Evolutionary conservation across 768 basidiomycete species (phyloP).

Genomic region (Auriscalpium orientale): DNA sequence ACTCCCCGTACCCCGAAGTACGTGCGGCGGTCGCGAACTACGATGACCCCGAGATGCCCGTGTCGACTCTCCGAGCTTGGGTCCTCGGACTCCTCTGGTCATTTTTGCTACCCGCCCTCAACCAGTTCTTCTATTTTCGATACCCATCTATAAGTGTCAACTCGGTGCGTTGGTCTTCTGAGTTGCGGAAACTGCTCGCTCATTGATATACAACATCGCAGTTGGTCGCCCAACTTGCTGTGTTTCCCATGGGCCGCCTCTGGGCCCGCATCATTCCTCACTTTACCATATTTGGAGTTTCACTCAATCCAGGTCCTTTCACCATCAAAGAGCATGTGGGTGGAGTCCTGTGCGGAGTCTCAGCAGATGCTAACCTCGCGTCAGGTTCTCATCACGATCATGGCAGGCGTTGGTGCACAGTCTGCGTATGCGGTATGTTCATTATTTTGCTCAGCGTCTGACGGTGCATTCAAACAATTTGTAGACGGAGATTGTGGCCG

Average conservation of each 20-base stretch:
- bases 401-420: slow-evolving; percentile 29
- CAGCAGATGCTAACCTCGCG: not conserved
- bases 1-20: slow-evolving; percentile 24
- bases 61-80: slow-evolving; percentile 35
- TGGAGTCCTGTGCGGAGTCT: not conserved
- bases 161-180: slow-evolving; percentile 1
- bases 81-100: slow-evolving; percentile 47
- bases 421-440: slow-evolving; percentile 32
- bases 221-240: slow-evolving; percentile 62
- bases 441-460: slow-evolving; percentile 6
- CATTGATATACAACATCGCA: slow-evolving; percentile 19
- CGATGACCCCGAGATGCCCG: slow-evolving; percentile 54
- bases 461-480: slow-evolving; percentile 11
- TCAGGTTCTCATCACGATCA: slow-evolving; percentile 30
- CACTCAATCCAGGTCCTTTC: slow-evolving; percentile 68
- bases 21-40: slow-evolving; percentile 55
- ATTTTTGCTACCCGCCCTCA: slow-evolving; percentile 47
- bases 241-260: slow-evolving; percentile 56
- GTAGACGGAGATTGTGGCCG: slow-evolving; percentile 60
- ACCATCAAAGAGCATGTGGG: slow-evolving; percentile 43
- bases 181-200: slow-evolving; percentile 4
- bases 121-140: slow-evolving; percentile 55
- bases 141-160: not conserved
- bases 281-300: slow-evolving; percentile 47
- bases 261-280: slow-evolving; percentile 47